A percentile compares a stretch with the other conserved stretches of the same genome.
phyloP scores from a whole-genome alignment of 2,329 filamentous ascomycete species.

The Biscogniauxia sp. region DNA sequence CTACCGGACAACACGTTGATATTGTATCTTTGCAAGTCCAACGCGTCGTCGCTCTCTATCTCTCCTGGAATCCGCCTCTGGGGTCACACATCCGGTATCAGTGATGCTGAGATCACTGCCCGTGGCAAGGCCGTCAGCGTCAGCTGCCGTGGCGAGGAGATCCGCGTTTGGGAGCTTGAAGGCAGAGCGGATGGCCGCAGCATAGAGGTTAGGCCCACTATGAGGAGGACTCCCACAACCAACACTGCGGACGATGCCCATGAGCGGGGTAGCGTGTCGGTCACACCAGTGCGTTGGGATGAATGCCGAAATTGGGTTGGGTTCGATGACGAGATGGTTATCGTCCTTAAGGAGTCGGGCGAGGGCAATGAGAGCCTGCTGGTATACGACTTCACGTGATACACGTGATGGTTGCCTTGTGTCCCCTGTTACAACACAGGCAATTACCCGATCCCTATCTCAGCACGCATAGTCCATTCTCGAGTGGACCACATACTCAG shows the following conservation, averaged over 20 bases:
- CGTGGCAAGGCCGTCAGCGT: slow-evolving; percentile 90
- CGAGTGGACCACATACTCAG: too few species aligned
- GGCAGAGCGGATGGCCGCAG: slow-evolving; percentile 55
- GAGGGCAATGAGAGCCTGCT: slow-evolving; percentile 70
- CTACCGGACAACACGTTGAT: slow-evolving; percentile 86
- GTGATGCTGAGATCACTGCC: slow-evolving; percentile 78
- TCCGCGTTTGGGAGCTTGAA: slow-evolving; percentile 88
- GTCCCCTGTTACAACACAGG: not conserved
- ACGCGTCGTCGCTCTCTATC: slow-evolving; percentile 62
- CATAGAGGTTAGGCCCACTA: slow-evolving; percentile 49
- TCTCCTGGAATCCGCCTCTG: slow-evolving; percentile 74
- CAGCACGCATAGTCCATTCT: too few species aligned
- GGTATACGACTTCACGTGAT: slow-evolving; percentile 78
- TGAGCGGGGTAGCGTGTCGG: not conserved
- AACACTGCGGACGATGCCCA: not conserved
- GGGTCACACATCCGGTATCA: slow-evolving; percentile 90
- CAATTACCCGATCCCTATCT: too few species aligned
- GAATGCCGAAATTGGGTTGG: slow-evolving; percentile 67
- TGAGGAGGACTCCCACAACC: slow-evolving; percentile 10
- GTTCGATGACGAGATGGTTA: slow-evolving; percentile 90
- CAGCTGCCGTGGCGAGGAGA: slow-evolving; percentile 72
- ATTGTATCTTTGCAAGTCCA: slow-evolving; percentile 77
- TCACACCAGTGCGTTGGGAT: slow-evolving; percentile 36
- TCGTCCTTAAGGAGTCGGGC: slow-evolving; percentile 71
- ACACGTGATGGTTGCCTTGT: not conserved